These are phyloP conservation scores for Lathyrus sativus DNA, from an alignment of 306 rosid genomes.

Conservation along the genomic window DNA sequence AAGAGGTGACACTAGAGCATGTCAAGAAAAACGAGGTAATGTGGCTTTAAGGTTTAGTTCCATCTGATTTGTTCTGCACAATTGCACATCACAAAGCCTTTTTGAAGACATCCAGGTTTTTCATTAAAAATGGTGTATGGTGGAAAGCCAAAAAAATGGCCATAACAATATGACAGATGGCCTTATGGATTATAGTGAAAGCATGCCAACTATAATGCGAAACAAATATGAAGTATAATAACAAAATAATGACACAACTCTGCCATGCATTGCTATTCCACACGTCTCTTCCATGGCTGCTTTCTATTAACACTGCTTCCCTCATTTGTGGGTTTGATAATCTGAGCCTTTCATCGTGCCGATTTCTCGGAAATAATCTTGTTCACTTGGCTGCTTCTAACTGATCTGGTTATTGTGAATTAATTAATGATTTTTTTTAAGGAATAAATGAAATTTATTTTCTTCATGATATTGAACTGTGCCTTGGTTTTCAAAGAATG, in stretches of 20 bases:
- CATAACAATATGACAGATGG: not conserved
- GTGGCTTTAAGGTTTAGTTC: constrained; percentile 19
- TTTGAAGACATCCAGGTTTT: constrained; percentile 12
- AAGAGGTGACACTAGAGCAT: constrained; percentile 95
- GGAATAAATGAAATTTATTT: not conserved
- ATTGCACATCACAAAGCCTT: not conserved
- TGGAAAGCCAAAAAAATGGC: not conserved
- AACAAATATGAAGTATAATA: not conserved
- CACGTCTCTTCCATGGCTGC: not conserved
- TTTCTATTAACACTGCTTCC: not conserved
- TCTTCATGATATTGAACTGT: constrained; percentile 5
- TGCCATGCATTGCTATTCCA: not conserved
- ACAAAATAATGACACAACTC: not conserved
- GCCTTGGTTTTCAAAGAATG: too few relatives aligned
- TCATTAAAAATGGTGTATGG: not conserved
- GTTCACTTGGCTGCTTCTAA: not conserved
- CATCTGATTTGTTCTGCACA: constrained; percentile 14
- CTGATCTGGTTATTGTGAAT: not conserved
- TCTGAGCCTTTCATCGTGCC: not conserved
- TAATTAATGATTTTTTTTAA: not conserved
- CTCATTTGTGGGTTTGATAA: constrained; percentile 1
- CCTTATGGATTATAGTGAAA: not conserved
- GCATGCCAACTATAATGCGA: not conserved
- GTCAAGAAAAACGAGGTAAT: constrained; percentile 90
- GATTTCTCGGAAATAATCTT: not conserved